Conservation (phyloP, 441 rosid species). For the Pelargonium cotyledonis region DNA sequence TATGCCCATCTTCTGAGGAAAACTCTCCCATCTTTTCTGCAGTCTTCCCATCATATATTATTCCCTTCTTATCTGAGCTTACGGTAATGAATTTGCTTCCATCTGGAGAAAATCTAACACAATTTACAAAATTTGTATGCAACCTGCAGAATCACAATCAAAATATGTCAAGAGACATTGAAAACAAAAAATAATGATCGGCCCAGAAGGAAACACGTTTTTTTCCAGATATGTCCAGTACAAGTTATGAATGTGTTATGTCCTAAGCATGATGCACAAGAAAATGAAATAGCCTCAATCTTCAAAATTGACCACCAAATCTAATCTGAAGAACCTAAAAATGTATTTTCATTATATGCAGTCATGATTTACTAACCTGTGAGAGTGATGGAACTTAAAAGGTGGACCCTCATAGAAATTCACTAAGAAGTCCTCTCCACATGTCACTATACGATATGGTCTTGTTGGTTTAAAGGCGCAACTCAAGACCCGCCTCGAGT, state of each 20-base stretch:
- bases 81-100: constrained; percentile 1
- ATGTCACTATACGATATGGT: constrained; percentile 1
- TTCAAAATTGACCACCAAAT: neutral
- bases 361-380: neutral
- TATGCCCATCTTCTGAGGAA: neutral
- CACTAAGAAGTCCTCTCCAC: constrained; percentile 5
- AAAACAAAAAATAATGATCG: neutral
- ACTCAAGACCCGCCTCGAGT: neutral
- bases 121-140: constrained; percentile 6
- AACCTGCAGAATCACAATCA: neutral
- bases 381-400: constrained; percentile 3
- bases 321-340: neutral
- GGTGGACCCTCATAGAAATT: constrained; percentile 4
- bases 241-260: too few species aligned
- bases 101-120: constrained; percentile 3
- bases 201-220: neutral
- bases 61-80: constrained; percentile 3
- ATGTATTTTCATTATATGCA: neutral
- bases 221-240: neutral
- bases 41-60: constrained; percentile 7
- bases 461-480: constrained; percentile 5
- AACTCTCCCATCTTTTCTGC: constrained; percentile 1
- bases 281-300: neutral
- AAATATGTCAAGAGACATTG: neutral
- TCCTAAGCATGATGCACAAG: too few species aligned